Conservation (phyloP, 495 filamentous ascomycete species). For the Xylaria sp. region DNA sequence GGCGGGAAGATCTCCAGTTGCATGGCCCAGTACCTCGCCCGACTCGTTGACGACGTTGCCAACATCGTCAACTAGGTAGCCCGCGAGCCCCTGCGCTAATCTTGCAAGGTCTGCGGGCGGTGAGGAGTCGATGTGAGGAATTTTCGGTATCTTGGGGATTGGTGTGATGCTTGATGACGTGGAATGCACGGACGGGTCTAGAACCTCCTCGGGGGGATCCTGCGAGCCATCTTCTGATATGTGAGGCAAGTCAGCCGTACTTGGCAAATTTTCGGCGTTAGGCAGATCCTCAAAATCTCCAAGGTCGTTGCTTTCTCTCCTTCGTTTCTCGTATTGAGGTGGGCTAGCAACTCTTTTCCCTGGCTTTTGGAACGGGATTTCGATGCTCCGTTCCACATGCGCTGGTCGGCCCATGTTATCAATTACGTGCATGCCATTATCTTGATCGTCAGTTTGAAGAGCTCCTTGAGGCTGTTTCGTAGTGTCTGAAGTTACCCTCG, state of each 20-base stretch:
- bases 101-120: slow-evolving; percentile 32
- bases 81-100: slow-evolving; percentile 66
- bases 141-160: slow-evolving; percentile 42
- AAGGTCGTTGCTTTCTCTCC: slow-evolving; percentile 29
- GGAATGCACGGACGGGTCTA: slow-evolving; percentile 40
- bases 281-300: slow-evolving; percentile 33
- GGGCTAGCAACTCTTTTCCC: slow-evolving; percentile 25
- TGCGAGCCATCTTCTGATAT: slow-evolving; percentile 30
- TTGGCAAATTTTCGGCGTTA: slow-evolving; percentile 29
- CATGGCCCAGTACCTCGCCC: slow-evolving; percentile 53
- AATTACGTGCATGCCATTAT: slow-evolving; percentile 20
- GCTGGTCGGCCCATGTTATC: slow-evolving; percentile 41
- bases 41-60: slow-evolving; percentile 76
- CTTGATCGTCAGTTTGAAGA: background rate
- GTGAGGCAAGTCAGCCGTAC: slow-evolving; percentile 30
- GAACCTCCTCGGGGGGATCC: slow-evolving; percentile 40
- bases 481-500: background rate
- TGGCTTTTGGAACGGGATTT: slow-evolving; percentile 37
- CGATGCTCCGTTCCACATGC: slow-evolving; percentile 39
- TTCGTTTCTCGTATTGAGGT: slow-evolving; percentile 14
- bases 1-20: slow-evolving; percentile 53
- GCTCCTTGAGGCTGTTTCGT: background rate
- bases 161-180: slow-evolving; percentile 36
- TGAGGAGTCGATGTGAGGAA: slow-evolving; percentile 34
- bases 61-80: slow-evolving; percentile 74